These are phyloP conservation scores for Colletotrichum karsti DNA, from an alignment of 2,329 filamentous ascomycete genomes.

Conservation along the genomic window DNA sequence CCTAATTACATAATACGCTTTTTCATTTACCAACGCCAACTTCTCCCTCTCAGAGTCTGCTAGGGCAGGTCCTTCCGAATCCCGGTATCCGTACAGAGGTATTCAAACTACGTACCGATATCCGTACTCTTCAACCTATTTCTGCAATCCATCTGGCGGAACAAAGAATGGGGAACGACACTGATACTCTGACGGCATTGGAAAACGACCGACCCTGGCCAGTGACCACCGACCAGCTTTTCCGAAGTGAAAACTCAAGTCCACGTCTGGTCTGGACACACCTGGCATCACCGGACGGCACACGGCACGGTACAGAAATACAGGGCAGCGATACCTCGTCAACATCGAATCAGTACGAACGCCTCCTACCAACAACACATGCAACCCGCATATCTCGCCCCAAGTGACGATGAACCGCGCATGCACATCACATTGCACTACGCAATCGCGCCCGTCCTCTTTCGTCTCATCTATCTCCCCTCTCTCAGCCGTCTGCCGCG, in stretches of 20 bases:
- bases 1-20: constrained; percentile 6
- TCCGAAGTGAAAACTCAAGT: neutral
- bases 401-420: neutral
- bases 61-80: too few relatives aligned
- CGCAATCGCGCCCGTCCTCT: neutral
- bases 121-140: neutral
- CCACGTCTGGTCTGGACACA: too few relatives aligned
- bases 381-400: neutral
- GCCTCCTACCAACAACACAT: neutral
- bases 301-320: neutral
- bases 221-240: neutral
- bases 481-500: neutral
- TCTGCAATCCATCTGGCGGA: neutral
- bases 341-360: neutral
- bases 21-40: neutral
- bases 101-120: too few relatives aligned
- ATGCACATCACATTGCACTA: neutral
- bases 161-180: neutral
- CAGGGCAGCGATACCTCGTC: neutral
- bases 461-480: neutral
- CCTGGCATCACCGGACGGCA: too few relatives aligned
- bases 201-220: neutral
- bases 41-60: neutral
- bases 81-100: too few relatives aligned
- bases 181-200: neutral